Evolutionary conservation across 2,329 filamentous ascomycete species (phyloP).

Genomic region (Fusarium domesticum): DNA sequence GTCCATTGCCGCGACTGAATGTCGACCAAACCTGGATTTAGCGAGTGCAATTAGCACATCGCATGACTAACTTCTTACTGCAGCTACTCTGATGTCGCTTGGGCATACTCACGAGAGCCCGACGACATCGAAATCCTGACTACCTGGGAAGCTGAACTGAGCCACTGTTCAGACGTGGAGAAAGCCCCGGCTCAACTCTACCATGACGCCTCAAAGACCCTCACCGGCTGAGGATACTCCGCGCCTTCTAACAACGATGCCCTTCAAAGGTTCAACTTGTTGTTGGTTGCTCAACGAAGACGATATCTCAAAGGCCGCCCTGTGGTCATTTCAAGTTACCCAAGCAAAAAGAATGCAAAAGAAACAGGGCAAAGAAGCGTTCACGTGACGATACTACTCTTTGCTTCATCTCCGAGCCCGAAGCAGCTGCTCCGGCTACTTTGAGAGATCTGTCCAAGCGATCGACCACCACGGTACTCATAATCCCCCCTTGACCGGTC

Average conservation of each 20-base stretch:
- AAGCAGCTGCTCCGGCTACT: conserved; percentile 43
- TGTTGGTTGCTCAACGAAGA: conserved; percentile 34
- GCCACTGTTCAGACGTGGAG: conserved; percentile 27
- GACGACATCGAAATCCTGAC: conserved; percentile 32
- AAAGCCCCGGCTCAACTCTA: conserved; percentile 34
- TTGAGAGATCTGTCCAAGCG: conserved; percentile 30
- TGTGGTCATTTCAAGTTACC: too few relatives aligned
- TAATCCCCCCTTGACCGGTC: accelerated
- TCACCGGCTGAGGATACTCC: conserved; percentile 33
- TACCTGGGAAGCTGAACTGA: conserved; percentile 26
- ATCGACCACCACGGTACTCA: conserved; percentile 19
- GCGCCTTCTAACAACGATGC: conserved; percentile 22
- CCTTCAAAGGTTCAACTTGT: conserved; percentile 42
- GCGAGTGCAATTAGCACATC: too few relatives aligned
- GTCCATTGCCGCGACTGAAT: conserved; percentile 1
- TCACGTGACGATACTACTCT: conserved; percentile 31
- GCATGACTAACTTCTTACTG: neutral
- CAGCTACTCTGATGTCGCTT: conserved; percentile 42
- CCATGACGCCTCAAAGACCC: neutral
- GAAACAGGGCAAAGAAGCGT: too few relatives aligned
- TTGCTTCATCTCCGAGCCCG: conserved; percentile 42
- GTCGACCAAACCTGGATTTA: too few relatives aligned
- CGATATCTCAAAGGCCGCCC: conserved; percentile 17
- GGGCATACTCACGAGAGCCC: conserved; percentile 30
- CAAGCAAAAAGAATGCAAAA: too few relatives aligned